phyloP scores from a whole-genome alignment of 306 rosid genomes.

The Vigna angularis region DNA sequence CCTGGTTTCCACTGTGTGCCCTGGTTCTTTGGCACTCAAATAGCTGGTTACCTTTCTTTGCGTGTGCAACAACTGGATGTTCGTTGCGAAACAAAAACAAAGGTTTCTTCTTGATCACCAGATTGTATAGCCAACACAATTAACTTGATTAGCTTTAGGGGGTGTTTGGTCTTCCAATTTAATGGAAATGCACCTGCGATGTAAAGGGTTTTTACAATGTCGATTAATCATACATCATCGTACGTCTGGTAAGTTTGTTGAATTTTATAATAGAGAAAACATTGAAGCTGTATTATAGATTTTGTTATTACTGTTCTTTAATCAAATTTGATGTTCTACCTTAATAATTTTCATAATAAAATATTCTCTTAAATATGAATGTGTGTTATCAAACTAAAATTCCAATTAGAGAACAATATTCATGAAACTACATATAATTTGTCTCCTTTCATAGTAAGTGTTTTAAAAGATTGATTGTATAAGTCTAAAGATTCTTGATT shows the following conservation, averaged over 20 bases:
- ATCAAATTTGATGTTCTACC: too few species aligned
- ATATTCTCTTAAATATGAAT: too few species aligned
- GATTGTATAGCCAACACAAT: conserved; percentile 49
- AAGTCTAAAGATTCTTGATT: background rate
- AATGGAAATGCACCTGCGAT: background rate
- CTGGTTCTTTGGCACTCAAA: conserved; percentile 5
- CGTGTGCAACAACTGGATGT: conserved; percentile 20
- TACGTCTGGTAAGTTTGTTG: background rate
- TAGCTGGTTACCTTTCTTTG: conserved; percentile 3
- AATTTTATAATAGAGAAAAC: background rate
- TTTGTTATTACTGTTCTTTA: too few species aligned
- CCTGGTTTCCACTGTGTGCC: background rate
- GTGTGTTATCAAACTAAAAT: too few species aligned
- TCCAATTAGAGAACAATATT: too few species aligned
- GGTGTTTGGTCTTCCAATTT: conserved; percentile 1
- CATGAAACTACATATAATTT: too few species aligned
- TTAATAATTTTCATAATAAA: too few species aligned
- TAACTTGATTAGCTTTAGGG: background rate
- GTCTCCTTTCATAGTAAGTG: background rate
- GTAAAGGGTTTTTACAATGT: background rate
- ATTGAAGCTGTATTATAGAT: too few species aligned
- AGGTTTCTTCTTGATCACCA: conserved; percentile 3
- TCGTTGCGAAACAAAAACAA: background rate
- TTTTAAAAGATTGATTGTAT: background rate
- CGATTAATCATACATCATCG: background rate